Percentiles rank a stretch among this genome's conserved stretches.
Conservation (phyloP, 176 grass and related monocot species). For the Tillandsia fasciculata region DNA sequence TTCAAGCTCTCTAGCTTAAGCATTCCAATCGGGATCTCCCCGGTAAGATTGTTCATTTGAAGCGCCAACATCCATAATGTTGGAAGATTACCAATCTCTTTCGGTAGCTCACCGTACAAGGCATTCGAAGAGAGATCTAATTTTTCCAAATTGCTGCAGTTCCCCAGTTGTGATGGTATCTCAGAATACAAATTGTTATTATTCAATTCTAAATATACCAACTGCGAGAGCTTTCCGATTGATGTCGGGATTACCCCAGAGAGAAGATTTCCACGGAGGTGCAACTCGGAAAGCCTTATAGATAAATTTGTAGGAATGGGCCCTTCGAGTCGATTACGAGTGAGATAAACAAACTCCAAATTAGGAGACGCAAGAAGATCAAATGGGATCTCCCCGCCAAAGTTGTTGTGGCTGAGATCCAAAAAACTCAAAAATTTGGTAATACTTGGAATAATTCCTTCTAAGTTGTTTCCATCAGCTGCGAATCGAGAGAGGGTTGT, state of each 20-base stretch:
- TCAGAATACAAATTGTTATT: constrained; percentile 19
- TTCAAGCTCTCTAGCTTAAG: constrained; percentile 12
- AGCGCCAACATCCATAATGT: constrained; percentile 46
- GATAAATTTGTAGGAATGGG: constrained; percentile 21
- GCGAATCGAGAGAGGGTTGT: constrained; percentile 25
- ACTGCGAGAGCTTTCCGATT: neutral
- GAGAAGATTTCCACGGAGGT: constrained; percentile 31
- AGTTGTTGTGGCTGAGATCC: no score
- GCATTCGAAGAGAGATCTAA: constrained; percentile 58
- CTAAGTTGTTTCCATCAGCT: constrained; percentile 53
- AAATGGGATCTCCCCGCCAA: constrained; percentile 26
- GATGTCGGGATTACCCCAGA: constrained; percentile 25
- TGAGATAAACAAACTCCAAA: constrained; percentile 50
- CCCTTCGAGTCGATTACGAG: constrained; percentile 1
- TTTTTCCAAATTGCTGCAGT: constrained; percentile 23
- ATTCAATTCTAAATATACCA: constrained; percentile 62
- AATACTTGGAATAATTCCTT: no score
- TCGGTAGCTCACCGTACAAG: constrained; percentile 26
- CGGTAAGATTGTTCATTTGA: constrained; percentile 30
- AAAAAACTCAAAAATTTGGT: no score
- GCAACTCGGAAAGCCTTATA: constrained; percentile 15
- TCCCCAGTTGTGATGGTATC: constrained; percentile 27
- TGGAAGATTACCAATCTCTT: constrained; percentile 19
- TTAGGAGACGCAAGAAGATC: constrained; percentile 16
- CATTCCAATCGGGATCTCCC: constrained; percentile 16